Conservation (phyloP, 169 alveolate genomes). For the Plasmodium fragile region DNA sequence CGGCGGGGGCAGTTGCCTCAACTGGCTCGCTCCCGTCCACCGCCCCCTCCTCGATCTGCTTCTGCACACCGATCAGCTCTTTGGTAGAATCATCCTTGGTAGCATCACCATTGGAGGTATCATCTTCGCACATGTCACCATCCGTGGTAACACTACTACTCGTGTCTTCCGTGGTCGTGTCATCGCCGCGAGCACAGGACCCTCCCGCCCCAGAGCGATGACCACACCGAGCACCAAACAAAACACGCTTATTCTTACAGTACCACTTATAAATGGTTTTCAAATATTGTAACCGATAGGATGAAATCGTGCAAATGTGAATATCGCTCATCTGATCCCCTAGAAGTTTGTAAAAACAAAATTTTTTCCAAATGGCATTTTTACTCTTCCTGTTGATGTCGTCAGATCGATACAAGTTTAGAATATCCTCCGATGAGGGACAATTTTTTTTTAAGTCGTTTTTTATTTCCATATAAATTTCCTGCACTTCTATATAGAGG, state of each 20-base stretch:
- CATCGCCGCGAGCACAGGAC: not conserved
- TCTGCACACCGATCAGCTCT: not conserved
- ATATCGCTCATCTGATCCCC: constrained; percentile 44
- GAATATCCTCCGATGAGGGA: constrained; percentile 40
- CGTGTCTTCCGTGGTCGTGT: not conserved
- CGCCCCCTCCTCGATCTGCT: not conserved
- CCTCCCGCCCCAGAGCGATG: not conserved
- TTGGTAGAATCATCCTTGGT: not conserved
- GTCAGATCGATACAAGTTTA: constrained; percentile 33
- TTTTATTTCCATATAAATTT: constrained; percentile 52
- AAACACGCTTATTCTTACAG: constrained; percentile 17
- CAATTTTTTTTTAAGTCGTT: constrained; percentile 39
- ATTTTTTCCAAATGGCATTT: constrained; percentile 18
- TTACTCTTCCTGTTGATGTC: constrained; percentile 12
- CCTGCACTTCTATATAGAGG: constrained; percentile 53
- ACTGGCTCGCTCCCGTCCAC: not conserved
- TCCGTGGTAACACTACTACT: not conserved
- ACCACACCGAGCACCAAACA: constrained; percentile 5
- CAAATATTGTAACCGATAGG: constrained; percentile 26
- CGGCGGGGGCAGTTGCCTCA: not conserved
- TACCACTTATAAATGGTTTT: constrained; percentile 56
- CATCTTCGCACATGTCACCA: not conserved
- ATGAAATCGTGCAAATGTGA: constrained; percentile 58
- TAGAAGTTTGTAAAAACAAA: constrained; percentile 49
- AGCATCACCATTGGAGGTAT: not conserved